These are phyloP conservation scores for Anastatica hierochuntica DNA, from an alignment of 345 rosid genomes.

Conservation along the genomic window DNA sequence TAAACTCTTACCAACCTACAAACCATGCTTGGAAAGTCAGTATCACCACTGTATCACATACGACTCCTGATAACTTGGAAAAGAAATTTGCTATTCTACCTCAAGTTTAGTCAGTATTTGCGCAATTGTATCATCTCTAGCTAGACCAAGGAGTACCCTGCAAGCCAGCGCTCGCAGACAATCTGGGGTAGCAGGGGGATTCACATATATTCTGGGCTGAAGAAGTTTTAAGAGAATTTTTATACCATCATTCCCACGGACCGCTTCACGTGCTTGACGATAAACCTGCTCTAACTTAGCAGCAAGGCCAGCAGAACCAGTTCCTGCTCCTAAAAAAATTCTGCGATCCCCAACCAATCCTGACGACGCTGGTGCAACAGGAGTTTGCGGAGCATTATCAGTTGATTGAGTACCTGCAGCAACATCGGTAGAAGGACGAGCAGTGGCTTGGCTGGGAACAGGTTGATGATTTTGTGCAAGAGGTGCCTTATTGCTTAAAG, in stretches of 20 bases:
- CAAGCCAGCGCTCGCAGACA: constrained; percentile 95
- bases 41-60: not conserved
- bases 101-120: constrained; percentile 98
- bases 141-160: constrained; percentile 92
- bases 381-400: constrained; percentile 46
- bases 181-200: constrained; percentile 80
- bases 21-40: constrained; percentile 8
- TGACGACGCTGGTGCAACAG: constrained; percentile 46
- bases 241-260: constrained; percentile 94
- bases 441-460: constrained; percentile 34
- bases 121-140: constrained; percentile 94
- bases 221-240: constrained; percentile 93
- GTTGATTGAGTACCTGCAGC: too few relatives aligned
- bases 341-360: constrained; percentile 96
- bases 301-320: constrained; percentile 99
- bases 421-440: constrained; percentile 34
- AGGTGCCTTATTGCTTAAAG: constrained; percentile 79
- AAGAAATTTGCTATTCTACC: constrained; percentile 32
- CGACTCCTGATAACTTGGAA: not conserved
- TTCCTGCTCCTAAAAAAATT: constrained; percentile 87
- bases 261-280: constrained; percentile 91
- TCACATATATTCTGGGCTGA: constrained; percentile 73
- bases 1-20: constrained; percentile 88
- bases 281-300: constrained; percentile 96
- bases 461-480: constrained; percentile 21